Percentiles rank a stretch among this genome's conserved stretches.
Evolutionary conservation across 225 moss, liverwort and hornwort genomes (phyloP).

Genomic region (Sphagnum tenellum): DNA sequence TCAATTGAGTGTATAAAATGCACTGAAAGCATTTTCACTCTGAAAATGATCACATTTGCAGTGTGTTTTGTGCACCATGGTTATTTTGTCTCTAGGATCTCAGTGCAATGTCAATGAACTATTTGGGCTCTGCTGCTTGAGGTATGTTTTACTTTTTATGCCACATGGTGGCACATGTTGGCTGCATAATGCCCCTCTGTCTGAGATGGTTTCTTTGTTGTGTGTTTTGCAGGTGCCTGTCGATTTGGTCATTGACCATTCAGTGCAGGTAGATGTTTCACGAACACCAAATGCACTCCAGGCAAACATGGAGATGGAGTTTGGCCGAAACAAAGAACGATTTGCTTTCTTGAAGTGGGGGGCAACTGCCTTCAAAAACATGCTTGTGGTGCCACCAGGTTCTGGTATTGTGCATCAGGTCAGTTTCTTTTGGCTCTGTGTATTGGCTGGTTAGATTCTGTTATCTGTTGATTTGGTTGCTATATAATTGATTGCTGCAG

Average conservation of each 20-base stretch:
- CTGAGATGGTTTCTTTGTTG: slow-evolving; percentile 2
- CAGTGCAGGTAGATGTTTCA: slow-evolving; percentile 93
- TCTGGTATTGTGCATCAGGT: slow-evolving; percentile 99
- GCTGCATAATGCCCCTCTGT: too few relatives aligned
- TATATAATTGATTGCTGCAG: too few relatives aligned
- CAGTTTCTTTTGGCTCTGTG: slow-evolving; percentile 6
- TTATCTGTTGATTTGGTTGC: background rate
- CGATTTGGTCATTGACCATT: slow-evolving; percentile 95
- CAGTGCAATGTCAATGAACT: too few relatives aligned
- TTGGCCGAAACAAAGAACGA: slow-evolving; percentile 83
- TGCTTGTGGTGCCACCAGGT: slow-evolving; percentile 97
- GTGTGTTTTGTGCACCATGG: background rate
- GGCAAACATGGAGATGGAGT: slow-evolving; percentile 86
- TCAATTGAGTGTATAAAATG: background rate
- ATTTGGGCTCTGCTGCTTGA: too few relatives aligned
- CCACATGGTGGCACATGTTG: too few relatives aligned
- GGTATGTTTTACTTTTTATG: too few relatives aligned
- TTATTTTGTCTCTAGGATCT: background rate
- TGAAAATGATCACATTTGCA: background rate
- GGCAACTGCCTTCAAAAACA: slow-evolving; percentile 87
- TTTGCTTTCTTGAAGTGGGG: slow-evolving; percentile 98
- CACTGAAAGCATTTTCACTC: too few relatives aligned
- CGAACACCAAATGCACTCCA: slow-evolving; percentile 59
- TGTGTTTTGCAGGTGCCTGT: slow-evolving; percentile 64
- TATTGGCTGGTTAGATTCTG: background rate